Evolutionary conservation across 2,329 filamentous ascomycete genomes (phyloP), one percentile per base, ranked within the genome.

Genomic region (Botryotinia calthae): DNA sequence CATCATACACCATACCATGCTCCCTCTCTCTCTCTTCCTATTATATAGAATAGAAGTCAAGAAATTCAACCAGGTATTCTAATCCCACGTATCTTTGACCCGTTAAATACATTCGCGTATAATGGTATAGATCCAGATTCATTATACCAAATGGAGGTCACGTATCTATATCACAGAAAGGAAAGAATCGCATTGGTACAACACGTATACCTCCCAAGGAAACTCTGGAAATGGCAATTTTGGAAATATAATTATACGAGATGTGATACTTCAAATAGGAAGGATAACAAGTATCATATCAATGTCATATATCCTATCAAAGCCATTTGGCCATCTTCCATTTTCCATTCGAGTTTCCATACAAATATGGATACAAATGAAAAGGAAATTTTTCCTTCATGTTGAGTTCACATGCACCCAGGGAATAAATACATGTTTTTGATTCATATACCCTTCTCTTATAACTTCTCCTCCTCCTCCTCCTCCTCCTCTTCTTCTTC

Each of bases 361-460:
- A 12, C 48, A n/a, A 14, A 5, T 51, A 6, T n/a, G 22, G 1
- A 51, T n/a, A 6, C 12, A 0, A 51, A 51, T 0, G 12, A 12
- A 2, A n/a, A n/a, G 10, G 1, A n/a, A 25, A n/a, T n/a, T 1
- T 1, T 10, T n/a, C 12, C 48, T 51, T 25, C 0, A n/a, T 51
- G 10, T n/a, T 0, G 4, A n/a, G 12, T n/a, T 46, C 18, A 46
- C 4, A 20, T 7, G 18, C 7, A 22, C 16, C 14, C 42, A 16
- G 42, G 18, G 14, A 44, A 3, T 3, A 44, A 44, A 14, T 18
- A 4, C 12, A 2, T 14, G 14, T 42, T 14, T 14, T n/a, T n/a
- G n/a, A n/a, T n/a, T n/a, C n/a, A n/a, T n/a, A n/a, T n/a, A n/a
- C n/a, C n/a, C n/a, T n/a, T n/a, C n/a, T n/a, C n/a, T n/a, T n/a